phyloP scores from a whole-genome alignment of 176 grass and related monocot genomes.

The Eragrostis nindensis region DNA sequence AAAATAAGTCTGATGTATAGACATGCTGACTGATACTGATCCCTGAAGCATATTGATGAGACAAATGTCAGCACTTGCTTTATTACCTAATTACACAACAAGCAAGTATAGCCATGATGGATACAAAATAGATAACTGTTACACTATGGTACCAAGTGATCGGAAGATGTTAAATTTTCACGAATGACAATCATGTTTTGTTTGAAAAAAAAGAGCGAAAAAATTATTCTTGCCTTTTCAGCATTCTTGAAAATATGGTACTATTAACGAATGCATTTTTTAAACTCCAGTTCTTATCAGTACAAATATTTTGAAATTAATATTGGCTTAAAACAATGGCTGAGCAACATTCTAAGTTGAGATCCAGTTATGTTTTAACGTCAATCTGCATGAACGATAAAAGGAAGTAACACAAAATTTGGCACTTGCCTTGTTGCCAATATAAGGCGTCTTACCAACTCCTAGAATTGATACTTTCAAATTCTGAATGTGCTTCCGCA shows the following conservation, averaged over 20 bases:
- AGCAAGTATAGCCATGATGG: not conserved
- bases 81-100: slow-evolving; percentile 14
- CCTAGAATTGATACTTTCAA: slow-evolving; percentile 85
- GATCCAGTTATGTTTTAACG: not conserved
- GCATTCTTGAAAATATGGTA: not conserved
- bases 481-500: slow-evolving; percentile 78
- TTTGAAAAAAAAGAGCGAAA: not conserved
- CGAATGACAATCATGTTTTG: not conserved
- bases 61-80: slow-evolving; percentile 9
- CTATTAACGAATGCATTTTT: not conserved
- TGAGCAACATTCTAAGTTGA: not conserved
- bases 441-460: slow-evolving; percentile 83
- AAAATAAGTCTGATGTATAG: slow-evolving; percentile 81
- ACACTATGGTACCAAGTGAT: not conserved
- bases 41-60: slow-evolving; percentile 59
- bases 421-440: slow-evolving; percentile 79
- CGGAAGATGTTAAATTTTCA: slow-evolving; percentile 1
- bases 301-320: not conserved
- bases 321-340: not conserved
- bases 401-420: slow-evolving; percentile 21
- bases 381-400: not conserved
- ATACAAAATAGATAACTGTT: not conserved
- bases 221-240: not conserved
- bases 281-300: not conserved
- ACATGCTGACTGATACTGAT: slow-evolving; percentile 97